Evolutionary conservation across 495 filamentous ascomycete species (phyloP).

Genomic region (Poronia punctata): DNA sequence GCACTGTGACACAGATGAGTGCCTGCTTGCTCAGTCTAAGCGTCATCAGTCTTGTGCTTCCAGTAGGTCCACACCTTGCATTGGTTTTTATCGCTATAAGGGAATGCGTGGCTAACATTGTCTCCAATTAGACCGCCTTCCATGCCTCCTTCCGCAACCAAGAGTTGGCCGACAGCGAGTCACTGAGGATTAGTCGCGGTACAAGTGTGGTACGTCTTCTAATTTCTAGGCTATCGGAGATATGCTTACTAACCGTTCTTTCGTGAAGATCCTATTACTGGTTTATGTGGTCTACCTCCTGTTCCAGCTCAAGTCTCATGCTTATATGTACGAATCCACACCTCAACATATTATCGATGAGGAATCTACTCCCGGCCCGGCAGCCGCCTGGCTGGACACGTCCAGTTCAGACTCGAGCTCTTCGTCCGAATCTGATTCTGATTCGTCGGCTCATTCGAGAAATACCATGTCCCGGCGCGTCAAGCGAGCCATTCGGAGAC

Average conservation of each 20-base stretch:
- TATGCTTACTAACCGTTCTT: slow-evolving; percentile 5
- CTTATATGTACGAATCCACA: slow-evolving; percentile 85
- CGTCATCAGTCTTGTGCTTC: slow-evolving; percentile 65
- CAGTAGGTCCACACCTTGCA: slow-evolving; percentile 20
- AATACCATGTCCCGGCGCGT: slow-evolving; percentile 69
- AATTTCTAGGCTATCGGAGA: background rate
- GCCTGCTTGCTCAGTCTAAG: slow-evolving; percentile 84
- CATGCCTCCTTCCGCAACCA: slow-evolving; percentile 72
- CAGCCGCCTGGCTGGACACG: slow-evolving; percentile 71
- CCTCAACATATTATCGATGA: slow-evolving; percentile 86
- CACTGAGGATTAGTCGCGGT: slow-evolving; percentile 78
- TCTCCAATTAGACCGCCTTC: slow-evolving; percentile 63
- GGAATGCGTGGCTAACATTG: too few relatives aligned
- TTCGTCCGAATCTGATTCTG: slow-evolving; percentile 58
- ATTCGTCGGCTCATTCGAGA: slow-evolving; percentile 58
- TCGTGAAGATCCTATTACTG: slow-evolving; percentile 68
- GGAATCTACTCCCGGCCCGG: slow-evolving; percentile 74
- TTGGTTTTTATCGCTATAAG: slow-evolving; percentile 3
- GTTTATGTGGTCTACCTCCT: slow-evolving; percentile 81
- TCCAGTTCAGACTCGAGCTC: slow-evolving; percentile 57
- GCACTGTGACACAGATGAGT: slow-evolving; percentile 91
- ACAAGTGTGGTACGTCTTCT: slow-evolving; percentile 67
- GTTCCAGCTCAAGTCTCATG: slow-evolving; percentile 87
- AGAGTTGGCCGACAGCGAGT: slow-evolving; percentile 55
- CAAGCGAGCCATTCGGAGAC: slow-evolving; percentile 60